Evolutionary conservation across 768 basidiomycete species (phyloP).

Genomic region (Cantharellus cinnabarinus): DNA sequence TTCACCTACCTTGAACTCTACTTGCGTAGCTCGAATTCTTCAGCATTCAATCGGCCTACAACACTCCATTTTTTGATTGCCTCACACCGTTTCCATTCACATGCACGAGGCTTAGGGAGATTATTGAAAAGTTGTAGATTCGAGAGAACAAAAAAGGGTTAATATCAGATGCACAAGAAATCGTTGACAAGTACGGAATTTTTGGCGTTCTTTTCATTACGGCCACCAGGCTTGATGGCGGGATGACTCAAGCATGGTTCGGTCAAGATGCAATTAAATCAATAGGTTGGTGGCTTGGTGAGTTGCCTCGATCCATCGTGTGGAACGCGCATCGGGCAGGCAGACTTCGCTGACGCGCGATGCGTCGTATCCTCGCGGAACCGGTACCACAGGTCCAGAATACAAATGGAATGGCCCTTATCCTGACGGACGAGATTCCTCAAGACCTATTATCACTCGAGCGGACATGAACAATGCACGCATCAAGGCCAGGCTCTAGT

Average conservation of each 20-base stretch:
- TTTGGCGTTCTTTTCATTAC: background rate
- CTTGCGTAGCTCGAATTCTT: background rate
- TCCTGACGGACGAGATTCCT: background rate
- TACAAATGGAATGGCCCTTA: background rate
- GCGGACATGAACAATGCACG: too few relatives aligned
- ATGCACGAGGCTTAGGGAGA: background rate
- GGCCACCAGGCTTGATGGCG: background rate
- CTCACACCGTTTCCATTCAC: background rate
- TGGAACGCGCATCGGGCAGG: background rate
- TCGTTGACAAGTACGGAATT: background rate
- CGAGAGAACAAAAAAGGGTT: background rate
- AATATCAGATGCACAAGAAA: background rate
- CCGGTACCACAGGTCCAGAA: background rate
- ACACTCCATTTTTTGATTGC: background rate
- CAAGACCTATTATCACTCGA: background rate
- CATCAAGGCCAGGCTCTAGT: too few relatives aligned
- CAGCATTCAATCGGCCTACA: background rate
- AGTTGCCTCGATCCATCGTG: background rate
- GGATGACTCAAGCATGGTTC: background rate
- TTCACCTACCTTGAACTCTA: too few relatives aligned
- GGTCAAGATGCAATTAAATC: background rate
- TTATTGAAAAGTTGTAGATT: background rate
- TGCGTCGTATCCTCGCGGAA: too few relatives aligned
- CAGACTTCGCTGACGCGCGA: background rate
- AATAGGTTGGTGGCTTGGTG: background rate